These are phyloP conservation scores for Boletellus deceptivus DNA, from an alignment of 1,284 basidiomycete species.

Conservation along the genomic window DNA sequence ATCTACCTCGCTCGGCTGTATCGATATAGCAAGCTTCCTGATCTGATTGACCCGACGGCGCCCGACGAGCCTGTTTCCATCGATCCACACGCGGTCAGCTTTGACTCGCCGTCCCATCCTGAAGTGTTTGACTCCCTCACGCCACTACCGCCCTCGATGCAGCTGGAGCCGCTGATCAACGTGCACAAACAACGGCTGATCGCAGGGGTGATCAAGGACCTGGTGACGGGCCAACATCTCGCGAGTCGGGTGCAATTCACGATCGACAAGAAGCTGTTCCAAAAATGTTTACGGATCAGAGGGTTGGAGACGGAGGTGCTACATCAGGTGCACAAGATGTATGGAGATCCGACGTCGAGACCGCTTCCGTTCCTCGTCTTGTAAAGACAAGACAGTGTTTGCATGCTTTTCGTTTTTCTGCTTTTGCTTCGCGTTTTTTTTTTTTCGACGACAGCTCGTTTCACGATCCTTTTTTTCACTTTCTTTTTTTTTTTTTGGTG, in stretches of 20 bases:
- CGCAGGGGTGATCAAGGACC: slow-evolving; percentile 70
- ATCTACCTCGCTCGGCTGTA: slow-evolving; percentile 76
- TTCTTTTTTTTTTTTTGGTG: not conserved
- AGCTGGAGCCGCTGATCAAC: slow-evolving; percentile 84
- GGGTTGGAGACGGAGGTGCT: slow-evolving; percentile 57
- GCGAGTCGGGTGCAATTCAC: slow-evolving; percentile 68
- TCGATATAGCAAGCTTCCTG: slow-evolving; percentile 66
- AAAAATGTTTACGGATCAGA: slow-evolving; percentile 69
- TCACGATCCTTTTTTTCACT: not conserved
- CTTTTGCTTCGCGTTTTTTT: not conserved
- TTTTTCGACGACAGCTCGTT: not conserved
- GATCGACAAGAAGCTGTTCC: slow-evolving; percentile 71
- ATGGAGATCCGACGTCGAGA: slow-evolving; percentile 23
- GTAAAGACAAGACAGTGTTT: slow-evolving; percentile 4
- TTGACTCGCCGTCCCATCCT: slow-evolving; percentile 67
- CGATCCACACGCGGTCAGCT: slow-evolving; percentile 58
- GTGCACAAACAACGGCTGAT: slow-evolving; percentile 84
- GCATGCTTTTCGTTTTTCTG: not conserved
- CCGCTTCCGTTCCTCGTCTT: slow-evolving; percentile 23
- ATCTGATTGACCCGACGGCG: slow-evolving; percentile 79
- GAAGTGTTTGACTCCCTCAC: slow-evolving; percentile 72
- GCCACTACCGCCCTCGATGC: slow-evolving; percentile 68
- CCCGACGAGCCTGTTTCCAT: slow-evolving; percentile 66
- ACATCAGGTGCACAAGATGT: slow-evolving; percentile 44
- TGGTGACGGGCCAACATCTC: slow-evolving; percentile 79